Evolutionary conservation across 441 rosid genomes (phyloP).

Genomic region (Populus hybrid): DNA sequence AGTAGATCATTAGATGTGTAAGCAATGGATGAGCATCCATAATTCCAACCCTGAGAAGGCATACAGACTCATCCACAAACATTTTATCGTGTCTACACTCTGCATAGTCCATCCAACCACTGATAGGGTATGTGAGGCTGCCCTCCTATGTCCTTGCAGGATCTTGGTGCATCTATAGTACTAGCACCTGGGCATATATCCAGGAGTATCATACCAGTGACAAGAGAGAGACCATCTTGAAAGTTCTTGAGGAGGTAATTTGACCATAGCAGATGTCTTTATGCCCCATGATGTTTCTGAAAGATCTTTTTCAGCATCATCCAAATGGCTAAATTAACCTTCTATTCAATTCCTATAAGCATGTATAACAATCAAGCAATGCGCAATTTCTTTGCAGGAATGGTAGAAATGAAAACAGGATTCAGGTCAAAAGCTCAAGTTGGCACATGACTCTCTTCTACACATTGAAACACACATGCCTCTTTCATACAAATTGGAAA

Average conservation of each 20-base stretch:
- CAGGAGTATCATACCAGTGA: neutral
- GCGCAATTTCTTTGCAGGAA: neutral
- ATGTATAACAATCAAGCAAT: neutral
- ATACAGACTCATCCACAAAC: neutral
- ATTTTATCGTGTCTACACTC: neutral
- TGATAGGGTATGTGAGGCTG: neutral
- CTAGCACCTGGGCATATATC: neutral
- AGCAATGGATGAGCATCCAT: neutral
- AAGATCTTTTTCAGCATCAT: neutral
- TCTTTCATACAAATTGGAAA: neutral
- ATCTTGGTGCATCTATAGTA: neutral
- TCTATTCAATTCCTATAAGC: neutral
- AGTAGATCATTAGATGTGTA: neutral
- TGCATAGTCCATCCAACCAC: neutral
- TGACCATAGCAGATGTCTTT: neutral
- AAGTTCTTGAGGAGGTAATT: too few relatives aligned
- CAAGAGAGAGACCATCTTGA: neutral
- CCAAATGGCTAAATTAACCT: neutral
- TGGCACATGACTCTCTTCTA: neutral
- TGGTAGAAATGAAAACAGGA: neutral
- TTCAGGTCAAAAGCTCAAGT: neutral
- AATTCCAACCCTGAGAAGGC: neutral
- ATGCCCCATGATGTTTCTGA: conserved; percentile 2
- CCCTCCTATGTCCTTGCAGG: neutral
- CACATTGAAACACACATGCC: neutral